phyloP scores from a whole-genome alignment of 805 yeast species.

The Wickerhamiella cacticola region DNA sequence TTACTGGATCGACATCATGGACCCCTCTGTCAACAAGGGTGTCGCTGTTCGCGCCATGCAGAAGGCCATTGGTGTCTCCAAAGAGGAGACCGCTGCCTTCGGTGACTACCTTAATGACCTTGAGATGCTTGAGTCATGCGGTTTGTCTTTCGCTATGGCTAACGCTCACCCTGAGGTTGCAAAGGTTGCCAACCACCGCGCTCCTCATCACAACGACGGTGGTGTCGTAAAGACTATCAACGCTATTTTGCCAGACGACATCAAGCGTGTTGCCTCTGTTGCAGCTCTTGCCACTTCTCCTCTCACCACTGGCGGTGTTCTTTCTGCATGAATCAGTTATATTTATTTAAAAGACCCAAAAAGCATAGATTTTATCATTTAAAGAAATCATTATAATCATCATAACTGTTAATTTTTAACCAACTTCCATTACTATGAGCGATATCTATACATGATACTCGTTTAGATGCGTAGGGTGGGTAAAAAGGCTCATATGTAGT shows the following conservation, averaged over 20 bases:
- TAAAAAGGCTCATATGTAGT: too few relatives aligned
- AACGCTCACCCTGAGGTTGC: conserved; percentile 12
- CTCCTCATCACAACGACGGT: conserved; percentile 12
- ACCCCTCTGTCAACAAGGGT: conserved; percentile 12
- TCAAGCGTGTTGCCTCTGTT: conserved; percentile 11
- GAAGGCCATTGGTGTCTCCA: conserved; percentile 11
- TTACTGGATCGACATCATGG: conserved; percentile 13
- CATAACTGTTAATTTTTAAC: too few relatives aligned
- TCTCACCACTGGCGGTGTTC: conserved; percentile 6
- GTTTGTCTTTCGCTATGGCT: conserved; percentile 10
- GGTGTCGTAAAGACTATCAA: conserved; percentile 12
- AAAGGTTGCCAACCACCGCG: conserved; percentile 12
- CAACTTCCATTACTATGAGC: too few relatives aligned
- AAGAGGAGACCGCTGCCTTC: conserved; percentile 53
- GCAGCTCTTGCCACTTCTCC: conserved; percentile 11
- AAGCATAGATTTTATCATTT: not conserved
- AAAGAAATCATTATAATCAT: too few relatives aligned
- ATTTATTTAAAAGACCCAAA: not conserved
- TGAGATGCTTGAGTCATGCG: conserved; percentile 58
- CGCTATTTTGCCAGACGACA: conserved; percentile 9
- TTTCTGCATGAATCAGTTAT: conserved; percentile 6
- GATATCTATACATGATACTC: too few relatives aligned
- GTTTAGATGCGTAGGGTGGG: too few relatives aligned
- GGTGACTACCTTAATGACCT: conserved; percentile 98
- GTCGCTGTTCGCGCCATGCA: conserved; percentile 12